Base-by-base conservation (phyloP, 1,139 yeast species). In the Saccharomyces hybrid region DNA sequence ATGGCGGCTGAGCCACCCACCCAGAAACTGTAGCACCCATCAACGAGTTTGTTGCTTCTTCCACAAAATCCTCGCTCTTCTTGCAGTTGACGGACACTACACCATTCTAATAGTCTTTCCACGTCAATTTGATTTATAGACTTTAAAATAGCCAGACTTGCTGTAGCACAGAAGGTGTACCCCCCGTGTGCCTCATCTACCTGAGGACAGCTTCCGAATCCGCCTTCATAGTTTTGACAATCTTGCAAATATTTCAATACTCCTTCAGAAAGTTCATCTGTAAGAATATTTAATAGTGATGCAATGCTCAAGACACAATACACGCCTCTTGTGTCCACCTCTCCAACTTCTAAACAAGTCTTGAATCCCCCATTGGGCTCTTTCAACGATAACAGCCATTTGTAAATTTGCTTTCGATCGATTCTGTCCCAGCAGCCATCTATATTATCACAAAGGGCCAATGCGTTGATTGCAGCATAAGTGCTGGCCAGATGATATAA, bases 21-120 rank as follows among this genome's bases (percentile, higher is more conserved):
- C 99, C 99, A 93, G 69, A 87, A 95, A 65, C 91, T 83, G 69
- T 95, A 95, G 70, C 99, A 95, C 0, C 96, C 97, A 70, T 95
- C 99, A 0, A 93, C 98, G 47, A 95, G 76, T 69, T 95, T 95
- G 68, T 93, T 91, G 0, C 96, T 81, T 55, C 99, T 79, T 0
- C 99, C 99, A 8, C 84, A 79, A 49, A 91, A 79, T 0, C 98
- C 97, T 6, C 95, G 96, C 67, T 90, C 97, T 6, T 82, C 70
- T 34, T 74, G 74, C 56, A 77, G 74, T 67, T 93, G 99, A 47
- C 96, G 78, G 23, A 78, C 73, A 5, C 78, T 77, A 3, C 84
- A 74, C 99, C 99, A 95, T 52, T 77, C 69, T 2, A 78, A 57
- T 34, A 86, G 70, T 5, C 56, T 58, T 0, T 74, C 78, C 2